Evolutionary conservation across 1,284 basidiomycete species (phyloP), one percentile per base, ranked within the genome.

Genomic region (Erythrobasidium hasegawianum): DNA sequence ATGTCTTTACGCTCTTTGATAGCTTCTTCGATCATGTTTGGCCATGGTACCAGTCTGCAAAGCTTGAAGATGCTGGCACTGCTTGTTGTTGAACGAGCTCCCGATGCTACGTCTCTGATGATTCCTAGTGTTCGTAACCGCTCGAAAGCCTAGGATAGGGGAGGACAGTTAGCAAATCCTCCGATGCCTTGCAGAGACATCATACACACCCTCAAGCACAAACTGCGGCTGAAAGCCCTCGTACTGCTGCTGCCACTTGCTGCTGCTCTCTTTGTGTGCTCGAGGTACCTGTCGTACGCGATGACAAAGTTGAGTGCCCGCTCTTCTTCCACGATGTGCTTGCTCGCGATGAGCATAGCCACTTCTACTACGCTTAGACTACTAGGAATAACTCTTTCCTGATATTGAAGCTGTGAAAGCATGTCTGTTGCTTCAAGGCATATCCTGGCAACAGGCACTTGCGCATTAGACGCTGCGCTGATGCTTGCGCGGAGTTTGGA

Each of bases 111-210:
- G 13, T 68, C 70, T 26, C 64, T 59, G 49, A 68, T 58, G 38
- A 74, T 41, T 22, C 72, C 72, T 27, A 55, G 62, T 11, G 27
- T 26, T 11, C 69, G 57, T 11, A 74, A 65, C 2, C 67, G 55
- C 57, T 74, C 73, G 55, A 74, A 73, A 11, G 72, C 72, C 70
- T 73, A n/a, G n/a, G n/a, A n/a, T n/a, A n/a, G n/a, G n/a, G n/a
- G n/a, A n/a, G n/a, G n/a, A n/a, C n/a, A n/a, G n/a, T n/a, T n/a
- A n/a, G n/a, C n/a, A n/a, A n/a, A n/a, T n/a, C n/a, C n/a, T n/a
- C n/a, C n/a, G n/a, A n/a, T n/a, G n/a, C n/a, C n/a, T n/a, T n/a
- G n/a, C 33, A 33, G 33, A 47, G 39, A 47, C 8, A 13, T 27
- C 24, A 13, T n/a, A 61, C 67, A 56, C 27, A 72, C 71, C n/a